These are phyloP conservation scores for Candida buenavistaensis DNA, from an alignment of 1,139 yeast genomes.

Conservation along the genomic window DNA sequence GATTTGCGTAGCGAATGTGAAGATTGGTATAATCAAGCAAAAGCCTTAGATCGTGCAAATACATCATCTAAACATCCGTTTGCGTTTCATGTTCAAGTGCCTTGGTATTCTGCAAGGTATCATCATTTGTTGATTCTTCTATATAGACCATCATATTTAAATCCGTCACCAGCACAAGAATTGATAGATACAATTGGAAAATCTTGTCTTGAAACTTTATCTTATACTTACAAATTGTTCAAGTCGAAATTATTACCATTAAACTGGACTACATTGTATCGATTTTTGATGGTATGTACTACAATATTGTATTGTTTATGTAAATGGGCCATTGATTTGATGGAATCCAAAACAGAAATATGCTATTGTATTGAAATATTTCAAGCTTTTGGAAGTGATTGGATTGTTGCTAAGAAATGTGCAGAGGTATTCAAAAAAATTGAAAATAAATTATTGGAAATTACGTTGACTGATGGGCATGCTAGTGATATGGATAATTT, in stretches of 20 bases:
- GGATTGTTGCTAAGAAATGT: slow-evolving; percentile 47
- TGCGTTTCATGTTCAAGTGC: slow-evolving; percentile 40
- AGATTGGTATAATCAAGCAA: slow-evolving; percentile 29
- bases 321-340: slow-evolving; percentile 44
- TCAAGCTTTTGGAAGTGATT: slow-evolving; percentile 43
- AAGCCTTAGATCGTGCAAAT: slow-evolving; percentile 19
- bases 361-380: slow-evolving; percentile 45
- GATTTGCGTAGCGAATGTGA: slow-evolving; percentile 40
- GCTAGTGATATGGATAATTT: slow-evolving; percentile 38
- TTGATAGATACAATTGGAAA: slow-evolving; percentile 37
- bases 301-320: slow-evolving; percentile 46
- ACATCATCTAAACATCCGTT: slow-evolving; percentile 14
- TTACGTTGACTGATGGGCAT: slow-evolving; percentile 31
- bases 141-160: slow-evolving; percentile 48
- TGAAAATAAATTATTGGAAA: slow-evolving; percentile 39
- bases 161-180: slow-evolving; percentile 41
- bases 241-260: slow-evolving; percentile 42
- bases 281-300: slow-evolving; percentile 45
- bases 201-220: slow-evolving; percentile 38
- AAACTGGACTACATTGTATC: slow-evolving; percentile 49
- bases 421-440: slow-evolving; percentile 43
- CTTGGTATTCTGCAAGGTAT: slow-evolving; percentile 49
- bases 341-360: slow-evolving; percentile 44
- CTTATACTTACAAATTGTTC: slow-evolving; percentile 42
- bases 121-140: slow-evolving; percentile 42